A percentile compares a stretch with the other conserved stretches of the same genome.
These are phyloP conservation scores for Lasiosphaeriaceae sp. DNA, from an alignment of 495 filamentous ascomycete species.

Conservation along the genomic window DNA sequence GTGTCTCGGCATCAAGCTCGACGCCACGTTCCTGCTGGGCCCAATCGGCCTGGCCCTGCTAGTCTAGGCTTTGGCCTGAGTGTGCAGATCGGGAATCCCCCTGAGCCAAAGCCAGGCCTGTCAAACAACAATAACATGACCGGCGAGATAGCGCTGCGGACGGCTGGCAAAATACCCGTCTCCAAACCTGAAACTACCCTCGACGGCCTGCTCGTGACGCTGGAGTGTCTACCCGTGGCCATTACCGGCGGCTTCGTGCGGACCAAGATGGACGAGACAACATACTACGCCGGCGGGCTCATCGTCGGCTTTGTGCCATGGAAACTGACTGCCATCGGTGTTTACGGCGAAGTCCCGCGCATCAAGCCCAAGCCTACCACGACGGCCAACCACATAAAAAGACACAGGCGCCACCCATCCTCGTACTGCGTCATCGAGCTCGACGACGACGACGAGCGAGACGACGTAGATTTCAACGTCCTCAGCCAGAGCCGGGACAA, in stretches of 20 bases:
- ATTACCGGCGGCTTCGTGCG: conserved; percentile 37
- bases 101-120: conserved; percentile 6
- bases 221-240: conserved; percentile 30
- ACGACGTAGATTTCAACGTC: not conserved
- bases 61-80: conserved; percentile 33
- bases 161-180: conserved; percentile 17
- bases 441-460: not conserved
- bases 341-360: conserved; percentile 16
- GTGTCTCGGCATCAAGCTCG: conserved; percentile 27
- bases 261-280: conserved; percentile 3
- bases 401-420: no score
- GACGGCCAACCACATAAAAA: not conserved
- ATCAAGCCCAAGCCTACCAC: conserved; percentile 5
- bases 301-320: conserved; percentile 28
- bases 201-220: conserved; percentile 40
- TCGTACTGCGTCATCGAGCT: no score
- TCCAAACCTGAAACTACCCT: conserved; percentile 40
- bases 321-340: conserved; percentile 31
- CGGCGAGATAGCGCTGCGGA: not conserved
- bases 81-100: conserved; percentile 11
- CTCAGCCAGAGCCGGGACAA: conserved; percentile 7
- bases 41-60: conserved; percentile 35
- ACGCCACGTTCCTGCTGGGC: conserved; percentile 35
- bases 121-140: not conserved
- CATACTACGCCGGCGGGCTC: conserved; percentile 34